A percentile compares a stretch with the other conserved stretches of the same genome.
Conservation (phyloP, 2,329 filamentous ascomycete genomes). For the Alternaria tenuissima region DNA sequence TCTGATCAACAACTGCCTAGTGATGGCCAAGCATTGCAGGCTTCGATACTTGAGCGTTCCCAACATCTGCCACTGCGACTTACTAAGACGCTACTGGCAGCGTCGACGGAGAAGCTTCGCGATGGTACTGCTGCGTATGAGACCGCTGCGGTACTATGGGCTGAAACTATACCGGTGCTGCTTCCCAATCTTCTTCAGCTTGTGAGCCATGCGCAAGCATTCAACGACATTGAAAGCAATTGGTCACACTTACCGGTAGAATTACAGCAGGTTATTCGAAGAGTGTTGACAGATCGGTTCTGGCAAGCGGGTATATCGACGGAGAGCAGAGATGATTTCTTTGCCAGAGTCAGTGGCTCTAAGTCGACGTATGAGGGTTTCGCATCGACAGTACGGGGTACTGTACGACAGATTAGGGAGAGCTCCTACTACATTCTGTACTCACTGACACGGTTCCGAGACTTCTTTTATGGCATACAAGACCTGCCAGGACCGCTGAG, state of each 20-base stretch:
- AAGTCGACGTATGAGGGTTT: conserved; percentile 91
- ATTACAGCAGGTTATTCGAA: conserved; percentile 77
- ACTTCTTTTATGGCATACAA: conserved; percentile 88
- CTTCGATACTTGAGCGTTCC: conserved; percentile 77
- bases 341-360: conserved; percentile 87
- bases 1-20: conserved; percentile 76
- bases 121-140: conserved; percentile 76
- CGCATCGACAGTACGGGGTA: conserved; percentile 89
- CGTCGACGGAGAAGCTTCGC: conserved; percentile 88
- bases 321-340: conserved; percentile 96
- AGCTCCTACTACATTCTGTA: conserved; percentile 94
- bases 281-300: conserved; percentile 91
- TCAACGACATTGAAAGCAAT: conserved; percentile 79
- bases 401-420: conserved; percentile 88
- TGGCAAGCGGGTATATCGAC: conserved; percentile 98
- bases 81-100: conserved; percentile 91
- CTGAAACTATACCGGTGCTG: conserved; percentile 79
- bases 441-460: conserved; percentile 86
- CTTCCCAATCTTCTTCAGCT: conserved; percentile 88
- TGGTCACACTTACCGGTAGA: conserved; percentile 81
- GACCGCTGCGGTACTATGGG: conserved; percentile 83
- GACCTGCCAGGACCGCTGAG: conserved; percentile 85
- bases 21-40: conserved; percentile 81
- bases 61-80: conserved; percentile 80
- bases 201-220: conserved; percentile 87